These are phyloP conservation scores for Iberis amara DNA, from an alignment of 441 rosid genomes.

Conservation along the genomic window DNA sequence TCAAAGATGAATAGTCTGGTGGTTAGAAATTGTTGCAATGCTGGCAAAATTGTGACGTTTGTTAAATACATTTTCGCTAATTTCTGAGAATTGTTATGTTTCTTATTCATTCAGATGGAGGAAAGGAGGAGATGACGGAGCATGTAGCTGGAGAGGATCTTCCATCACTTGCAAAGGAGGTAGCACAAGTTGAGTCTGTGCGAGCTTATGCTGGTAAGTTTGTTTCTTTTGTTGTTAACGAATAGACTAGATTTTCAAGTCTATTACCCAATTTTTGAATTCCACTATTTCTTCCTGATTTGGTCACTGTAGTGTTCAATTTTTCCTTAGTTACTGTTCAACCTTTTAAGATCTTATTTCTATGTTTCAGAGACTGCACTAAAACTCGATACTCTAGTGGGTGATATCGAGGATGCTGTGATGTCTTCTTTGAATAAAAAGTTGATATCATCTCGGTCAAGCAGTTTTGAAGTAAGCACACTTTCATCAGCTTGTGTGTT, in stretches of 20 bases:
- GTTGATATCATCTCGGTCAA: constrained; percentile 38
- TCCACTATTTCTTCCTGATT: neutral
- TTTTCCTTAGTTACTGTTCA: neutral
- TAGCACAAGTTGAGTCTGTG: constrained; percentile 76
- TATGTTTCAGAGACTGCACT: constrained; percentile 71
- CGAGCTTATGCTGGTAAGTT: constrained; percentile 72
- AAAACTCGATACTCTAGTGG: constrained; percentile 71
- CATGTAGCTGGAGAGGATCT: constrained; percentile 63
- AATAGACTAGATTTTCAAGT: neutral
- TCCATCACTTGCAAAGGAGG: constrained; percentile 78
- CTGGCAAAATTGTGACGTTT: neutral
- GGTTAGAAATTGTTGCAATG: constrained; percentile 3
- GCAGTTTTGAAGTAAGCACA: constrained; percentile 54
- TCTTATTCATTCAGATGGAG: constrained; percentile 32
- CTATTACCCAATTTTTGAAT: constrained; percentile 1
- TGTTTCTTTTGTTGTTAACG: constrained; percentile 12
- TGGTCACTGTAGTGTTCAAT: neutral
- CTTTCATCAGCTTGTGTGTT: constrained; percentile 8
- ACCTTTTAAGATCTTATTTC: constrained; percentile 1
- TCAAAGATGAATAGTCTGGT: neutral
- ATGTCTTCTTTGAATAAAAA: constrained; percentile 60
- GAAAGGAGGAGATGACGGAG: constrained; percentile 31
- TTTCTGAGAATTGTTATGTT: neutral
- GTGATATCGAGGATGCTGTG: constrained; percentile 89
- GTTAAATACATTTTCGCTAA: neutral